Evolutionary conservation across 2,329 filamentous ascomycete species (phyloP), one percentile per base, ranked within the genome.

Genomic region (Aphanocladium album): DNA sequence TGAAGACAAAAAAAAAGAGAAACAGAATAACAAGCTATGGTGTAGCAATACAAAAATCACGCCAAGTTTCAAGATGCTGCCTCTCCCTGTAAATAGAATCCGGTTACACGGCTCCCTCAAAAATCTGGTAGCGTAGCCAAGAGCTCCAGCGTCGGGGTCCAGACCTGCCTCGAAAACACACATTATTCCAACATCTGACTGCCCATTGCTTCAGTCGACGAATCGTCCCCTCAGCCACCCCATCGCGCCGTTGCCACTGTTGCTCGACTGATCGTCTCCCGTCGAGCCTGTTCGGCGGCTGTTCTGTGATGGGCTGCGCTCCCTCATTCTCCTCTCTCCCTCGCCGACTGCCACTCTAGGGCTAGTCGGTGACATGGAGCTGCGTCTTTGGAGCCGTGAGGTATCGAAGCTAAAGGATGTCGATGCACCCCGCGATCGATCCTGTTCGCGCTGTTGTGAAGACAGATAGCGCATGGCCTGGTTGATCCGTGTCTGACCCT

Each of bases 201-300:
- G 16, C 17, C 23, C 23, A 9, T 68, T 66, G 59, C 70, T 68
- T n/a, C 65, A 62, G 5, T 71, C 64, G 1, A 66, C 60, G 37
- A 80, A 78, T 43, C 72, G 73, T 47, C 75, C 75, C 51, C 79
- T 74, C 21, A 81, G 65, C 79, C 79, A 81, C 61, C 71, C 70
- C 1, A 80, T 64, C 35, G 77, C 73, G 2, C 76, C 73, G 43
- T 70, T 67, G 3, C 71, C 69, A 41, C 70, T 66, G 4, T 71
- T 70, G 3, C 70, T 69, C n/a, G 66, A 64, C 30, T 69, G 67
- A n/a, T 71, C 69, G 19, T 72, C 67, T 4, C 70, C 70, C 35
- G 71, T 68, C 11, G 60, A 62, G 11, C 59, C 67, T 23, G 66
- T 69, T 19, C 64, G 68, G 27, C 73, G 73, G 47, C 69, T 74